Evolutionary conservation across 2,329 filamentous ascomycete species (phyloP), one percentile per base, ranked within the genome.

Genomic region (Mollisiaceae sp.): DNA sequence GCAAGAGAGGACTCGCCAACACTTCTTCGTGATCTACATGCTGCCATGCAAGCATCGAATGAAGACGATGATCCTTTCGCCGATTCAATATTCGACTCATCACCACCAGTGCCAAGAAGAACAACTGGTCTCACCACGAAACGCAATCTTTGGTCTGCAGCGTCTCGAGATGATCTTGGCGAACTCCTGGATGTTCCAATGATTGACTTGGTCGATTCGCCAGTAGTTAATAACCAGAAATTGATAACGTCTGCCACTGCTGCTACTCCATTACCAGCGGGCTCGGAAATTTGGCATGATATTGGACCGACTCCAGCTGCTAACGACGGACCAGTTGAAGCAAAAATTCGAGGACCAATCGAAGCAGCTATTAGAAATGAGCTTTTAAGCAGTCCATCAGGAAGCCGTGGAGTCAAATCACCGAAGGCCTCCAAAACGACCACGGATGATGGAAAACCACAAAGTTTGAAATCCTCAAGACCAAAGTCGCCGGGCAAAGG

Each of bases 1-100:
- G 90, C 89, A 15, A 80, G 84, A 62, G 91, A 93, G 64, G 87
- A 93, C 41, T 91, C 90, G 0, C 90, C 91, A 0, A 85, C 84
- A 0, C 83, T 89, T 27, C 76, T 91, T 18, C 82, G 84, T 36
- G 85, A 91, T 55, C 77, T 91, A 22, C 87, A 91, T 61, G 75
- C 81, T 61, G 89, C 88, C 1, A 83, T 91, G 68, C 82, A 82
- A 67, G 81, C 80, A 43, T 91, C 89, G 0, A 89, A 87, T 64
- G 72, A 79, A 56, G 71, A 77, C 18, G 75, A 78, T 3, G 76
- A 82, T 54, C 76, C 79, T 1, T 82, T 82, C 56, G 74, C 63
- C 8, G 68, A 73, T 60, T 43, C 60, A 12, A 12, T 68, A 20
- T 22, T 54, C 67, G 41, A 81, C n/a, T 75, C 61, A 56, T 59